These are phyloP conservation scores for Neonectria coccinea DNA, from an alignment of 2,329 filamentous ascomycete genomes.

Conservation along the genomic window DNA sequence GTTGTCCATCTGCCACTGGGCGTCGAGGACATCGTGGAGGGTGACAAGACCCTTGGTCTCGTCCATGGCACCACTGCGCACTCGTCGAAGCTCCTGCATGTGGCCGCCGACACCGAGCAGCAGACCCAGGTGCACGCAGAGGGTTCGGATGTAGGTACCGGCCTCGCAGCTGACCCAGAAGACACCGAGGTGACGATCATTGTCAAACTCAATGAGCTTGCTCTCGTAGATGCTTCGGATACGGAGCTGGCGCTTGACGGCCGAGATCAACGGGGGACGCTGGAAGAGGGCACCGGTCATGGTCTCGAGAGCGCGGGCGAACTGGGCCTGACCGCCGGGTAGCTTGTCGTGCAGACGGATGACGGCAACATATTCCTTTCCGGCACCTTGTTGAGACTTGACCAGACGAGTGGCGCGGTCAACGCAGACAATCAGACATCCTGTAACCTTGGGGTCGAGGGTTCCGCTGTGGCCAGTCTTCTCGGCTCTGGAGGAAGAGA, in stretches of 20 bases:
- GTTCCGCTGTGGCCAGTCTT: slow-evolving; percentile 99
- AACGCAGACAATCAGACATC: slow-evolving; percentile 93
- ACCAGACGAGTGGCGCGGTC: slow-evolving; percentile 97
- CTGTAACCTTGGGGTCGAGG: slow-evolving; percentile 97
- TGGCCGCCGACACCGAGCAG: slow-evolving; percentile 86
- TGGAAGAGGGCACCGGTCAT: slow-evolving; percentile 94
- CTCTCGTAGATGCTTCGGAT: slow-evolving; percentile 98
- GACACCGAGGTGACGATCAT: slow-evolving; percentile 94
- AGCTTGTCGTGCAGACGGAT: slow-evolving; percentile 96
- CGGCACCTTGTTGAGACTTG: slow-evolving; percentile 98
- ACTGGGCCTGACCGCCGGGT: slow-evolving; percentile 91
- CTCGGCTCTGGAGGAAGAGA: slow-evolving; percentile 62
- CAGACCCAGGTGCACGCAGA: slow-evolving; percentile 91
- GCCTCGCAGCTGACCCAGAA: slow-evolving; percentile 99
- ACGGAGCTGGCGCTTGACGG: slow-evolving; percentile 98
- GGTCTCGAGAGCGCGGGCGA: slow-evolving; percentile 93
- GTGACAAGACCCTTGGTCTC: slow-evolving; percentile 91
- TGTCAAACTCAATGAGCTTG: slow-evolving; percentile 98
- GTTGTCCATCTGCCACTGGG: slow-evolving; percentile 97
- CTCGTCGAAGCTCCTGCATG: slow-evolving; percentile 98
- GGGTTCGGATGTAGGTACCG: slow-evolving; percentile 97
- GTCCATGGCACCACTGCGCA: slow-evolving; percentile 94
- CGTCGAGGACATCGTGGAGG: slow-evolving; percentile 87
- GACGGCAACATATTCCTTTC: slow-evolving; percentile 98
- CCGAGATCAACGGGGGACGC: slow-evolving; percentile 94